phyloP scores from a whole-genome alignment of 177 flowering plant genomes.

The Vitis hybrid region DNA sequence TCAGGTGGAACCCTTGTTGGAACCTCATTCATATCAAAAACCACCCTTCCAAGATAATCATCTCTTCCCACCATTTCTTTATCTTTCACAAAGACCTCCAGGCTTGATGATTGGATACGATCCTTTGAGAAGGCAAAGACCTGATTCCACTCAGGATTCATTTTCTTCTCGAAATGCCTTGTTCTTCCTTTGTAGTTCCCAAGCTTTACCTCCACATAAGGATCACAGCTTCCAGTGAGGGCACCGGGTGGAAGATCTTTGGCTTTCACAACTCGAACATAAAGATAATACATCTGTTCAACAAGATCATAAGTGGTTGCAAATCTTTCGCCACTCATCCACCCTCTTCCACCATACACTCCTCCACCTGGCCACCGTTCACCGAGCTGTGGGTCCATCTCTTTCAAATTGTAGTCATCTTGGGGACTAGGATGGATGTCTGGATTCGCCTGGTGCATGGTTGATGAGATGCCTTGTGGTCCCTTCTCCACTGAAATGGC shows the following conservation, averaged over 20 bases:
- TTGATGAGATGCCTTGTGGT: conserved; percentile 7
- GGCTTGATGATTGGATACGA: conserved; percentile 48
- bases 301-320: conserved; percentile 46
- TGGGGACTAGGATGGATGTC: conserved; percentile 10
- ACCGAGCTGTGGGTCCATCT: conserved; percentile 35
- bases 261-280: conserved; percentile 47
- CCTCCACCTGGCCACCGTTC: conserved; percentile 36
- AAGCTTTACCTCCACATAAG: conserved; percentile 48
- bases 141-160: conserved; percentile 70
- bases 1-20: conserved; percentile 77
- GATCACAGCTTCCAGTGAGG: conserved; percentile 42
- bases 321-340: conserved; percentile 37
- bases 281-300: conserved; percentile 44
- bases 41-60: conserved; percentile 55
- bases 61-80: conserved; percentile 55
- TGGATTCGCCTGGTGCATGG: conserved; percentile 17
- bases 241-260: conserved; percentile 40
- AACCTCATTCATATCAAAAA: conserved; percentile 57
- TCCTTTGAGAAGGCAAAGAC: conserved; percentile 66
- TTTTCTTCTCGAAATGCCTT: conserved; percentile 45
- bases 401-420: conserved; percentile 34
- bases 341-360: conserved; percentile 33
- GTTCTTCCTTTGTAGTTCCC: conserved; percentile 57
- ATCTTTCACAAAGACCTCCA: conserved; percentile 63
- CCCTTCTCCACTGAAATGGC: conserved; percentile 6